Evolutionary conservation across 345 rosid species (phyloP).

Genomic region (Gossypium bickii): DNA sequence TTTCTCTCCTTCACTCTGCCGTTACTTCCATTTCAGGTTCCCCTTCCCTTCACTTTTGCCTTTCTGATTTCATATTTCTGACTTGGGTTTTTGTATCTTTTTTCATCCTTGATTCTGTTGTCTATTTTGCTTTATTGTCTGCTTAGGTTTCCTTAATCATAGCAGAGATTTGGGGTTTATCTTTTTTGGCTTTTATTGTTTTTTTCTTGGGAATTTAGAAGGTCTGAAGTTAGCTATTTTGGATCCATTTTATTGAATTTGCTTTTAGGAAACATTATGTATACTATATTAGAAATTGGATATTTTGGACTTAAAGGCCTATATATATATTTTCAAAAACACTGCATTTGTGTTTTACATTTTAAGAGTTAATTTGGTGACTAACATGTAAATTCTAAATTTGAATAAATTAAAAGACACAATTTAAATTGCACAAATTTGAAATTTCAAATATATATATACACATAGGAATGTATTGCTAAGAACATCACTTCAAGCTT

Average conservation of each 20-base stretch:
- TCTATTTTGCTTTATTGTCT: background rate
- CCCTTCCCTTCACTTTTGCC: background rate
- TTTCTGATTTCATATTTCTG: background rate
- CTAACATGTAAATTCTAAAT: background rate
- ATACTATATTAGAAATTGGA: background rate
- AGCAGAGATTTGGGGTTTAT: background rate
- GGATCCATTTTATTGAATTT: background rate
- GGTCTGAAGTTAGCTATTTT: background rate
- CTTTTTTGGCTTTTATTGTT: background rate
- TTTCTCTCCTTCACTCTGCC: conserved; percentile 83
- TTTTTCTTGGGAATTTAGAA: background rate
- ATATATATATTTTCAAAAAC: background rate
- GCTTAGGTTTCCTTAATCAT: background rate
- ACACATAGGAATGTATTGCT: background rate
- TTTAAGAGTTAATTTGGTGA: background rate
- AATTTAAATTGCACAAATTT: background rate
- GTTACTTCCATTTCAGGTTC: conserved; percentile 76
- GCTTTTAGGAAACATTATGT: background rate
- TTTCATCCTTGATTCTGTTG: background rate
- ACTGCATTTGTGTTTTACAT: background rate
- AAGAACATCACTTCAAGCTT: background rate
- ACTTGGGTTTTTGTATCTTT: conserved; percentile 4
- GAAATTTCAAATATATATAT: background rate
- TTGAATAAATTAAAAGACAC: background rate
- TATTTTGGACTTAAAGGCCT: background rate